Conservation (phyloP, 148 eudicot genomes). For the Euryodendron excelsum region DNA sequence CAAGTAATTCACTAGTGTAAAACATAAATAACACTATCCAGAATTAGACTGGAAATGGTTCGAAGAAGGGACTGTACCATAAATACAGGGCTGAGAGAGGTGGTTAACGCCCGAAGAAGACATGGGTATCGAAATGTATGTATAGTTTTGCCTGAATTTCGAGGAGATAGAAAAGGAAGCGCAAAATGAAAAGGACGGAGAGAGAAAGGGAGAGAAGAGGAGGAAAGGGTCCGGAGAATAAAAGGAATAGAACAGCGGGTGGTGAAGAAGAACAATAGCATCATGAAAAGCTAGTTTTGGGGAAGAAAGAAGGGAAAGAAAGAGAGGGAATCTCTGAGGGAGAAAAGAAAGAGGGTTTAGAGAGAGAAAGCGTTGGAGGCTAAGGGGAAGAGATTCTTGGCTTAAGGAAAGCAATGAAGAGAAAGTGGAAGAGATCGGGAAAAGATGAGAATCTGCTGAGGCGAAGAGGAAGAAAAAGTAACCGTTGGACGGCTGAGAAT, state of each 20-base stretch:
- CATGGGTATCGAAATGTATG: slow-evolving; percentile 48
- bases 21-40: neutral
- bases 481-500: slow-evolving; percentile 47
- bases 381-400: slow-evolving; percentile 67
- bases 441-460: slow-evolving; percentile 58
- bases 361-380: slow-evolving; percentile 13
- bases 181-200: slow-evolving; percentile 60
- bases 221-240: slow-evolving; percentile 25
- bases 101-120: slow-evolving; percentile 65
- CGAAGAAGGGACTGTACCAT: slow-evolving; percentile 33
- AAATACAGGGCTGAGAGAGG: slow-evolving; percentile 66
- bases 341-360: slow-evolving; percentile 16
- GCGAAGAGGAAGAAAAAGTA: slow-evolving; percentile 26
- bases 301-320: slow-evolving; percentile 16
- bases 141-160: slow-evolving; percentile 31
- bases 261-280: slow-evolving; percentile 35
- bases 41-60: neutral
- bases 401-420: slow-evolving; percentile 66
- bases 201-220: slow-evolving; percentile 23
- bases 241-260: slow-evolving; percentile 28
- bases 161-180: slow-evolving; percentile 37
- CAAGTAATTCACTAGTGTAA: slow-evolving; percentile 5
- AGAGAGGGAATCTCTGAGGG: slow-evolving; percentile 19
- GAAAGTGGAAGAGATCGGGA: slow-evolving; percentile 27
- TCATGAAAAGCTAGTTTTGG: slow-evolving; percentile 34